Evolutionary conservation across 2,329 filamentous ascomycete genomes (phyloP), one percentile per base, ranked within the genome.

Genomic region (Sporothrix variecibatus): DNA sequence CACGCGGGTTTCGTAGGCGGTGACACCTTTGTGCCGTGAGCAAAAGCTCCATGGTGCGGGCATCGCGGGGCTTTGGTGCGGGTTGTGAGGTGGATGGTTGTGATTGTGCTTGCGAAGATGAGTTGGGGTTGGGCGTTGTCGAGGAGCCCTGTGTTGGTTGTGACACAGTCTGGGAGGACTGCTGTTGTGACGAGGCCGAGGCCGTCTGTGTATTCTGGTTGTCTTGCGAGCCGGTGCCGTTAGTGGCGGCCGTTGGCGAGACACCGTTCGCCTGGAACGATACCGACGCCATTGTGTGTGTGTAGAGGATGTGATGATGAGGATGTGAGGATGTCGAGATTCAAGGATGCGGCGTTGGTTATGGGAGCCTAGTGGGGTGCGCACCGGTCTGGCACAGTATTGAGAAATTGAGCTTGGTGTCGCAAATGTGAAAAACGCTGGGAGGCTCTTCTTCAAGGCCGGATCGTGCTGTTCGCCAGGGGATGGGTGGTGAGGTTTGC

Each of bases 1-100:
- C 1, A 96, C 93, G 79, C 93, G 93, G 81, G 92, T 89, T 81
- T 95, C 93, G 86, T 94, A 96, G 56, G 91, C 87, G 4, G 91
- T 91, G 11, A 95, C 93, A 79, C 93, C 93, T 79, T 79, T 94
- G 91, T 8, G 92, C 92, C 26, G 91, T 91, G 68, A 96, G 90
- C 71, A 96, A 88, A 23, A 95, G 89, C 83, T 95, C 93, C 78
- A 96, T 89, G 17, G 94, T 90, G 79, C 93, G 91, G 20, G 92
- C 89, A 82, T 96, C 93, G 83, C 93, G 92, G 0, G 93, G 93
- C 3, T 92, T 89, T 70, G 87, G 86, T 26, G 86, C 84, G 12
- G 84, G 78, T 53, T 83, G 79, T 43, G 78, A 46, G 20, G 65
- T 79, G 75, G 49, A 72, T 68, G 72, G 72, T 65, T 56, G 74